Conservation (phyloP, 2,329 filamentous ascomycete genomes). For the Phaeosphaeriaceae sp. region DNA sequence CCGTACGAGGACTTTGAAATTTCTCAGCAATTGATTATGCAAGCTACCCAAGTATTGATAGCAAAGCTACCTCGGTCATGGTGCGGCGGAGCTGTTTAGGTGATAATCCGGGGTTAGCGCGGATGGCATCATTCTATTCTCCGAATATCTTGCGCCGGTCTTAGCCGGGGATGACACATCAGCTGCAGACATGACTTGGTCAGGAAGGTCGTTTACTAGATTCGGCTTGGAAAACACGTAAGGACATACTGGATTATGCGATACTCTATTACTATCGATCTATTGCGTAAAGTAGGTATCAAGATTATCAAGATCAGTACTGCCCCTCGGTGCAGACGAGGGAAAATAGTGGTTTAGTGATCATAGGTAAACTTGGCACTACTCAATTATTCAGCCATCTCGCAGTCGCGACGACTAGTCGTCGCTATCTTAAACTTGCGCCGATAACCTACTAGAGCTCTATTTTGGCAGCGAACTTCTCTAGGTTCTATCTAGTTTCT, state of each 20-base stretch:
- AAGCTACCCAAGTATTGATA: conserved; percentile 7
- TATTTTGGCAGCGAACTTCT: no score
- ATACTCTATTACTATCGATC: not conserved
- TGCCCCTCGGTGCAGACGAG: no score
- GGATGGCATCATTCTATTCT: conserved; percentile 40
- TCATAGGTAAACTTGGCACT: no score
- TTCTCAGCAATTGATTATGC: conserved; percentile 35
- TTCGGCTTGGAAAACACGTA: conserved; percentile 14
- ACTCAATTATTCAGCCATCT: no score
- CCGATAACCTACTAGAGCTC: no score
- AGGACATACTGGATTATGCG: not conserved
- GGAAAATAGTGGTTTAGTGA: no score
- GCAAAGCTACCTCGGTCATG: conserved; percentile 16
- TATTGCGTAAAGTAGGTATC: conserved; percentile 1
- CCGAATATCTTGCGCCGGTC: conserved; percentile 41
- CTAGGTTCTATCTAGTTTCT: no score
- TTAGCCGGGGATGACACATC: conserved; percentile 30
- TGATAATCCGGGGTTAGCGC: conserved; percentile 31
- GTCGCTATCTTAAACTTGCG: no score
- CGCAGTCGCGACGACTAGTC: no score
- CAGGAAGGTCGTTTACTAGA: conserved; percentile 14
- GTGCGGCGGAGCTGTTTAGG: conserved; percentile 26
- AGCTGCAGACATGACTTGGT: conserved; percentile 6
- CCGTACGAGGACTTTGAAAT: conserved; percentile 16
- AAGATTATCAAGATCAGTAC: no score